These are phyloP conservation scores for Fusarium illudens DNA, from an alignment of 2,329 filamentous ascomycete genomes.

Conservation along the genomic window DNA sequence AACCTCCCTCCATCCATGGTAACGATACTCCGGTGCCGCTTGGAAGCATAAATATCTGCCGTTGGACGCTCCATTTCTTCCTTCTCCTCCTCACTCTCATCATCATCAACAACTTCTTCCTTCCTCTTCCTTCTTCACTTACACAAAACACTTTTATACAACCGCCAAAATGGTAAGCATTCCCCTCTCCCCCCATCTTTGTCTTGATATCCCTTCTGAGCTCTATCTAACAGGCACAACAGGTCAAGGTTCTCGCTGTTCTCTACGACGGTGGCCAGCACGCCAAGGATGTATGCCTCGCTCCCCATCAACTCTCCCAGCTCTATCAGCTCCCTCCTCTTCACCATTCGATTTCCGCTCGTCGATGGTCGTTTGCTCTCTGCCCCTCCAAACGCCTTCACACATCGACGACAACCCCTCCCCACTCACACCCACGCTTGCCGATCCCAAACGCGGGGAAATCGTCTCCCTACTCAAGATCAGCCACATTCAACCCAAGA, in stretches of 20 bases:
- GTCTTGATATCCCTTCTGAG: slow-evolving; percentile 8
- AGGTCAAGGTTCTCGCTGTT: slow-evolving; percentile 96
- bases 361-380: slow-evolving; percentile 20
- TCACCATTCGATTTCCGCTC: slow-evolving; percentile 1
- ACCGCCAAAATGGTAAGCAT: slow-evolving; percentile 44
- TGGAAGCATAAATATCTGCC: slow-evolving; percentile 42
- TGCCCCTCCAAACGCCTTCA: slow-evolving; percentile 8
- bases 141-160: slow-evolving; percentile 23
- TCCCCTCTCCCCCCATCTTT: background rate
- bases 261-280: slow-evolving; percentile 93
- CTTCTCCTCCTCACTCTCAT: slow-evolving; percentile 30
- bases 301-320: slow-evolving; percentile 1
- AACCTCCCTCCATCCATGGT: slow-evolving; percentile 14
- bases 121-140: slow-evolving; percentile 28
- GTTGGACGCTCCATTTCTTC: slow-evolving; percentile 23
- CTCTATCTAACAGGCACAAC: slow-evolving; percentile 39
- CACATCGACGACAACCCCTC: slow-evolving; percentile 15
- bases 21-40: slow-evolving; percentile 22
- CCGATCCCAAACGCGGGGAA: slow-evolving; percentile 45
- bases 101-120: slow-evolving; percentile 25
- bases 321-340: background rate
- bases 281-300: slow-evolving; percentile 76
- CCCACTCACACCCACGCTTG: slow-evolving; percentile 29
- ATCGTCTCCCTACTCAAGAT: slow-evolving; percentile 29
- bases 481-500: slow-evolving; percentile 34